Evolutionary conservation across 257 asterid species (phyloP), one percentile per base, ranked within the genome.

Genomic region (Petunia secreta): DNA sequence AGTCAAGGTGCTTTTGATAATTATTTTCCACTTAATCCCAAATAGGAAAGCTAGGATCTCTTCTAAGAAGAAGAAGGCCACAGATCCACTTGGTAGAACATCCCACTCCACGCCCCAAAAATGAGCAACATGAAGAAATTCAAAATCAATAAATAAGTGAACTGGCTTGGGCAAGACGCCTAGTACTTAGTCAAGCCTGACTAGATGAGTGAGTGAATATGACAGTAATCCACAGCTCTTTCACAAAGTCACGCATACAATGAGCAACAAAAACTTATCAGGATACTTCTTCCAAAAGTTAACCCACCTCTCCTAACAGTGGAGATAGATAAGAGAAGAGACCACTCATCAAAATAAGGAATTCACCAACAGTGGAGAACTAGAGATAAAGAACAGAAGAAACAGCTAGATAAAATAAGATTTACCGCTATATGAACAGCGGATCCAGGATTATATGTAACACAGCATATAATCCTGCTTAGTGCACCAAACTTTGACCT

Each of bases 401-500:
- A 52, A 73, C 34, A 60, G 2, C 46, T 11, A 48, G 11, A 40
- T 13, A 41, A 62, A 15, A 43, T 13, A 16, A 75, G 16, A 55
- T 67, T 52, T 85, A 87, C 90, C 80, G 90, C 90, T 37, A 87
- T 53, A 40, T 81, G 77, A 34, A 48, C 63, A 37, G 85, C 82
- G 40, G 90, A 87, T 78, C 86, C 90, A 2, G 90, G 90, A 84
- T 87, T 87, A 77, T 87, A 87, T 83, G 85, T 87, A 41, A 85
- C 90, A 66, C 83, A 87, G 67, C 90, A 87, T 80, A 85, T 83
- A 82, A 85, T 87, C 90, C 73, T 85, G 89, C 69, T 87, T 85
- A 2, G 87, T 87, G 83, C 90, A 83, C 90, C 89, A 87, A 39
- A 87, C 84, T 82, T 87, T 87, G 68, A 87, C 90, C 90, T 87